Base-by-base conservation (phyloP, 108 stramenopile genomes). In the Nitzschia inconspicua region DNA sequence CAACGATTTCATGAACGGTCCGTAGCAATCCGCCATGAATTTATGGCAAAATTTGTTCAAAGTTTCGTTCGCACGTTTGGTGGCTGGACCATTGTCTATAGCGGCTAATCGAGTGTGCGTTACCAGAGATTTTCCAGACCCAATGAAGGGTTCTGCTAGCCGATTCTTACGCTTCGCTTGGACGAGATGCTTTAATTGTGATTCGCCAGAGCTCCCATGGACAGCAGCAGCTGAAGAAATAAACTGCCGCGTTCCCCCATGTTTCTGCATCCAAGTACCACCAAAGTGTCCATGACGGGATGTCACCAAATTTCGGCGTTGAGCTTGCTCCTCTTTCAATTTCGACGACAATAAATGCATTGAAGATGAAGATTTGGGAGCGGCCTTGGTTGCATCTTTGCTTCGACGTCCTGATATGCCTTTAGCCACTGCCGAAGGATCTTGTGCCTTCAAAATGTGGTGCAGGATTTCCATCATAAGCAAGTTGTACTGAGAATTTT, bases 401-500 rank as follows among this genome's bases (percentile, higher is more conserved):
- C 3, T 9, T 39, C 31, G 13, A 9, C 44, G 25, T 43, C 52
- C 7, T 24, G 41, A 7, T 3, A n/a, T 32, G 37, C 42, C 13
- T 18, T 51, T 43, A 10, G 70, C 77, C 16, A 77, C 73, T 0
- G 70, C 76, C 31, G 70, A 67, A 4, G 77, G 81, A 66, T 83
- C 72, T 26, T 90, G 86, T 19, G 69, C 57, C 55, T 72, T 75
- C 49, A 90, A 62, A 59, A 94, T 32, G 47, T 75, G 79, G 39
- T 84, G 72, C 48, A 94, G 52, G 52, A 94, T 75, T 60, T 94
- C 93, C 93, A 95, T 89, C 44, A 91, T 27, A 18, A 91, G 65
- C 51, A 95, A 70, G 65, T 91, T 95, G 65, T 91, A 95, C 22
- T 79, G 85, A 14, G 67, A 63, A 69, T 89, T 89, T 39, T 93